These are phyloP conservation scores for Tetracladium marchalianum DNA, from an alignment of 495 filamentous ascomycete genomes.

Conservation along the genomic window DNA sequence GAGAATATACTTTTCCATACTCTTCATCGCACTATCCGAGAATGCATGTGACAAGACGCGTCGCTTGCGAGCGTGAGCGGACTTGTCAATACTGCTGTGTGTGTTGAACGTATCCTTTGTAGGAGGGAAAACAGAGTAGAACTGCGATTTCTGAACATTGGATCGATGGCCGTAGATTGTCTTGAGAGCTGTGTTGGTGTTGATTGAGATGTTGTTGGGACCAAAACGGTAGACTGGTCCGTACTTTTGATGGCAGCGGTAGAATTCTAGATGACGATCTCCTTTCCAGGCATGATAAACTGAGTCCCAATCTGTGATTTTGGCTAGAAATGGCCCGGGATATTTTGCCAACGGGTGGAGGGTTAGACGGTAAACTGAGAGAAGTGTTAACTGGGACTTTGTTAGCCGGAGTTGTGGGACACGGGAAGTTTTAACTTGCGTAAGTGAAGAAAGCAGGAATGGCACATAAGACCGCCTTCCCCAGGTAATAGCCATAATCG, in stretches of 20 bases:
- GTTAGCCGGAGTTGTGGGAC: neutral
- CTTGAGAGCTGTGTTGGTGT: slow-evolving; percentile 44
- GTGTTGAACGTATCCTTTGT: slow-evolving; percentile 45
- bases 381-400: slow-evolving; percentile 4
- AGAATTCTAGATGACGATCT: slow-evolving; percentile 50
- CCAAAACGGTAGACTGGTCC: slow-evolving; percentile 49
- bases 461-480: neutral
- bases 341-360: slow-evolving; percentile 60
- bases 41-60: slow-evolving; percentile 55
- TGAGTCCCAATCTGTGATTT: slow-evolving; percentile 44
- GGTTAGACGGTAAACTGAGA: slow-evolving; percentile 38
- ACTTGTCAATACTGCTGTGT: slow-evolving; percentile 49
- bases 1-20: slow-evolving; percentile 49
- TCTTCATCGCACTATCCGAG: slow-evolving; percentile 44
- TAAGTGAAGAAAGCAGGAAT: neutral
- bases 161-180: slow-evolving; percentile 50
- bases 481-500: no score
- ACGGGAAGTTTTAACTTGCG: slow-evolving; percentile 1
- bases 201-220: slow-evolving; percentile 51
- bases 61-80: slow-evolving; percentile 51
- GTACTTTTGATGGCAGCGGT: slow-evolving; percentile 46
- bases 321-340: slow-evolving; percentile 50
- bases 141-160: slow-evolving; percentile 54
- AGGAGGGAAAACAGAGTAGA: slow-evolving; percentile 53
- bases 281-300: slow-evolving; percentile 48